Conservation (phyloP, 768 basidiomycete genomes). For the Russula abietina region DNA sequence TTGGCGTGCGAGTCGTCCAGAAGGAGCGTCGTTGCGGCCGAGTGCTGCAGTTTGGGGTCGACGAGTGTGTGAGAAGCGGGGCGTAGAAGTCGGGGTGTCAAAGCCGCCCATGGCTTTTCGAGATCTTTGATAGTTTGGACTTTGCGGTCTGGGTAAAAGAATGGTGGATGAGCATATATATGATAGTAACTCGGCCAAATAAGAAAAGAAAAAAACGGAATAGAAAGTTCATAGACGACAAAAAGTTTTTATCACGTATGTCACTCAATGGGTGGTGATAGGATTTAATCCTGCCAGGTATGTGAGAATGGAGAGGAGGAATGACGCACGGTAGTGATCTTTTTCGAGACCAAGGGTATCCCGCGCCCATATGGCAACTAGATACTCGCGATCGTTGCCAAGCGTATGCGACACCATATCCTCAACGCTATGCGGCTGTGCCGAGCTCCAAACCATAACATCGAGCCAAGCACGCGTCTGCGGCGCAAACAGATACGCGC, state of each 20-base stretch:
- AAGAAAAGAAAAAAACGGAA: neutral
- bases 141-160: conserved; percentile 29
- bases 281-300: neutral
- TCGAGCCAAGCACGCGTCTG: conserved; percentile 64
- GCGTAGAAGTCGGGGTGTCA: conserved; percentile 25
- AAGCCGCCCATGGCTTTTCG: conserved; percentile 53
- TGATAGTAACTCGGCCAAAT: conserved; percentile 18
- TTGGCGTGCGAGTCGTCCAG: conserved; percentile 50
- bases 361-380: conserved; percentile 72
- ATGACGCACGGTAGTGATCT: conserved; percentile 58
- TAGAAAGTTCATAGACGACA: neutral
- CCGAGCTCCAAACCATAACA: conserved; percentile 86
- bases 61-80: neutral
- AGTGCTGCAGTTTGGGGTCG: conserved; percentile 27
- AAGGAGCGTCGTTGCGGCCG: conserved; percentile 43
- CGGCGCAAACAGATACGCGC: conserved; percentile 56
- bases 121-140: conserved; percentile 71
- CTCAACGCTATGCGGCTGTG: conserved; percentile 70
- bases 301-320: neutral
- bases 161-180: neutral
- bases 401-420: conserved; percentile 70
- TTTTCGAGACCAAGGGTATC: conserved; percentile 65
- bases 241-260: conserved; percentile 19
- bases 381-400: conserved; percentile 34
- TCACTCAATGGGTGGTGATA: conserved; percentile 2